Evolutionary conservation across 1,284 basidiomycete genomes (phyloP), one percentile per base, ranked within the genome.

Genomic region (Malassezia slooffiae): DNA sequence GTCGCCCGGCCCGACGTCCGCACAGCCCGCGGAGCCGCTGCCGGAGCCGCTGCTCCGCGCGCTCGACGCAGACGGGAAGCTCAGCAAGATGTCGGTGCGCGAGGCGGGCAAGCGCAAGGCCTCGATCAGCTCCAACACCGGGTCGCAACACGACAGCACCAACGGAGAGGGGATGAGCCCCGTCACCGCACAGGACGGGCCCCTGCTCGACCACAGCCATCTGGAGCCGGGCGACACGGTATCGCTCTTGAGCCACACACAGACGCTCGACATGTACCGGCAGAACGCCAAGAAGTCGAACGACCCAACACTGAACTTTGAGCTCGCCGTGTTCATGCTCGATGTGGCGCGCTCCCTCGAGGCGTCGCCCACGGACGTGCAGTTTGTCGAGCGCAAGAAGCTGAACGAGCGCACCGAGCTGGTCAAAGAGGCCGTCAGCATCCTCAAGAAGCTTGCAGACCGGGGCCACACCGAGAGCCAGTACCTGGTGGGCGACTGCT

Each of bases 241-340:
- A 3, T 80, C 87, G 7, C 77, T 97, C 7, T 80, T 96, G 50
- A 87, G 85, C 1, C 86, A 95, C 72, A 85, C 88, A 71, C 85
- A 85, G 57, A 97, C 91, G 3, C 80, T 97, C 49, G 88, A 95
- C 71, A 80, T 93, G 46, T 97, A 97, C 74, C 83, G 93, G 32
- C 80, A 83, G 35, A 97, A 97, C 70, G 91, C 91, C 20, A 95
- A 93, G 74, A 97, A 96, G 75, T 93, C 89, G 0, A 89, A 95
- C 74, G 89, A 97, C 71, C 90, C 91, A 0, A 86, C 93, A 68
- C 75, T 95, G 47, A 91, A 91, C 70, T 97, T 91, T 74, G 91
- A 97, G 71, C 91, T 97, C 60, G 87, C 90, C 39, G 87, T 91
- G 12, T 96, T 97, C 75, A 90, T 95, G 84, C 83, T 97, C 62